Evolutionary conservation across 2,329 filamentous ascomycete species (phyloP).

Genomic region (Penicillium aurantiogriseum): DNA sequence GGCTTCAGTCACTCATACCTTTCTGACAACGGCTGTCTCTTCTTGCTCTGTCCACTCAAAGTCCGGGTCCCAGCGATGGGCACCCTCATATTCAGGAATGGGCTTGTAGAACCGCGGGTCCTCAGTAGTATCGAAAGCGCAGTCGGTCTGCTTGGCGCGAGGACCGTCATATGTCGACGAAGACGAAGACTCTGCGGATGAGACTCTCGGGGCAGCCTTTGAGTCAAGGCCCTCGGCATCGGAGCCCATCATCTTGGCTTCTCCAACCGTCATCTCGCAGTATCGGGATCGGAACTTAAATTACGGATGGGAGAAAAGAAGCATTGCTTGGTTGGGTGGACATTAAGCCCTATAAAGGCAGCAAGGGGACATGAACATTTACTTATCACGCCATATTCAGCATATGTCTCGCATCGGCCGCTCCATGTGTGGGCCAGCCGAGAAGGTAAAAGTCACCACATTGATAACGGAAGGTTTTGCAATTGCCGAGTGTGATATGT

Average conservation of each 20-base stretch:
- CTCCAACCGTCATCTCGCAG: slow-evolving; percentile 20
- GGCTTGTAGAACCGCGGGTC: slow-evolving; percentile 40
- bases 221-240: slow-evolving; percentile 2
- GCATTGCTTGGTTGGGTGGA: not conserved
- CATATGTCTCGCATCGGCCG: not conserved
- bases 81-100: slow-evolving; percentile 47
- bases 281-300: not conserved
- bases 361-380: not conserved
- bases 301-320: not conserved
- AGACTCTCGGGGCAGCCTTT: slow-evolving; percentile 10
- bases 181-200: slow-evolving; percentile 15
- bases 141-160: slow-evolving; percentile 17
- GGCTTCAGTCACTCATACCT: slow-evolving; percentile 27
- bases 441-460: not conserved
- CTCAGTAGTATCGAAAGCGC: slow-evolving; percentile 38
- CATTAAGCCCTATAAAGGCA: slow-evolving; percentile 15
- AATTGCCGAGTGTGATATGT: not conserved
- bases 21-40: slow-evolving; percentile 41
- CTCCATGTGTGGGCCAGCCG: not conserved
- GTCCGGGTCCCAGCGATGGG: slow-evolving; percentile 50
- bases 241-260: slow-evolving; percentile 8
- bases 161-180: slow-evolving; percentile 13
- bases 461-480: not conserved
- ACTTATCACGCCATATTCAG: slow-evolving; percentile 10
- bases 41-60: slow-evolving; percentile 47